Evolutionary conservation across 345 rosid species (phyloP), one percentile per base, ranked within the genome.

Genomic region (Odontarrhena argentea): DNA sequence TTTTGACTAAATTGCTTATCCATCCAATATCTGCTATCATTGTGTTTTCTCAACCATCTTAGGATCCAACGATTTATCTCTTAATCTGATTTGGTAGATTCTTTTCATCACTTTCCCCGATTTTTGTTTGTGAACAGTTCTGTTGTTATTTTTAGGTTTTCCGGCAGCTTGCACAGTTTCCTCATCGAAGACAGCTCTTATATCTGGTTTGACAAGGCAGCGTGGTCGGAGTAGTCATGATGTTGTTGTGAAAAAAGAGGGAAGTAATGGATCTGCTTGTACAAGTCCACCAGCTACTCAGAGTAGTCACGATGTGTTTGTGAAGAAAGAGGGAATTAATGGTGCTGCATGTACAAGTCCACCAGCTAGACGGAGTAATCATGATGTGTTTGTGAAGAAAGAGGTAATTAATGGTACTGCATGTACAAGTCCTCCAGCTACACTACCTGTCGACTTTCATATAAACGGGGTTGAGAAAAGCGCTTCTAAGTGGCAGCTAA

Each of bases 401-500:
- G 88, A 81, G 61, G 79, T 36, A 30, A 75, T 63, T 49, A 68
- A 79, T 71, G 97, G 82, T 75, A 73, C 73, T 71, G 81, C 60
- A 70, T 74, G 48, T 70, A 73, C 79, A 62, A 76, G 79, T 78
- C 81, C 77, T 65, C 81, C 78, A 74, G 82, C 76, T 60, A 26
- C 48, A 67, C 63, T 53, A 25, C 60, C 54, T 62, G 60, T 55
- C 45, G 54, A 59, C 68, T 69, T 46, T 66, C 71, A 78, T 67
- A 58, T 75, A 79, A 82, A 80, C 63, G 83, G 83, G 69, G 74
- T 81, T 60, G 98, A 86, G 82, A 84, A 79, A 71, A 87, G 62
- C 57, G 72, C 87, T 47, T 85, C 96, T n/a, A 82, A 87, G 76
- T 94, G 99, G 99, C 96, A 85, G 78, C 80, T 70, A 25, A 94